Evolutionary conservation across 345 rosid species (phyloP).

Genomic region (Eucalyptus tenuipes): DNA sequence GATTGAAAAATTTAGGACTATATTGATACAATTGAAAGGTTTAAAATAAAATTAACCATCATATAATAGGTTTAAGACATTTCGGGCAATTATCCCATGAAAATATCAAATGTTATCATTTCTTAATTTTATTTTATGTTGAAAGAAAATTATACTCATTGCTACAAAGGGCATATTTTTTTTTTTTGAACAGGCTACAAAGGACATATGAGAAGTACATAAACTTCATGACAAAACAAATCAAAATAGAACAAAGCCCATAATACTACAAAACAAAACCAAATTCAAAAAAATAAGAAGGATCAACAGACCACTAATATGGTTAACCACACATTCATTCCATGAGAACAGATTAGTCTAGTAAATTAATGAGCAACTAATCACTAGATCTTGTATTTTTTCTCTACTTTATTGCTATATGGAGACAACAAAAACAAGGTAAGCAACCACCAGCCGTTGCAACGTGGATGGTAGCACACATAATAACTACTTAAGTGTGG

Average conservation of each 20-base stretch:
- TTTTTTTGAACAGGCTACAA: too few relatives aligned
- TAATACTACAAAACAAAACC: background rate
- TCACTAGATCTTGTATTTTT: background rate
- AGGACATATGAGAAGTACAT: background rate
- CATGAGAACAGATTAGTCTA: fast-evolving
- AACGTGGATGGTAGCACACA: too few relatives aligned
- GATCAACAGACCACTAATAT: background rate
- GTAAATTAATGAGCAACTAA: background rate
- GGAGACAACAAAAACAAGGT: background rate
- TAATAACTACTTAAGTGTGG: too few relatives aligned
- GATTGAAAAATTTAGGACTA: too few relatives aligned
- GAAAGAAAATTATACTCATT: background rate
- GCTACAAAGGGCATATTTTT: background rate
- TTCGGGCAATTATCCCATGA: too few relatives aligned
- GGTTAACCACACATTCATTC: background rate
- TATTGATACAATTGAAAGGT: too few relatives aligned
- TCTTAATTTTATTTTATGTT: too few relatives aligned
- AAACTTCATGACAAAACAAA: background rate
- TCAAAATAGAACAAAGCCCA: background rate
- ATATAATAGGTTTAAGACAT: too few relatives aligned
- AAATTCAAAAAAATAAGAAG: background rate
- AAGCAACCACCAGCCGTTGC: too few relatives aligned
- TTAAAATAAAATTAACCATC: too few relatives aligned
- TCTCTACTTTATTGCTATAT: background rate
- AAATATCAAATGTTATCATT: too few relatives aligned